Evolutionary conservation across 2,329 filamentous ascomycete genomes (phyloP).

Genomic region (Aquanectria penicillioides): DNA sequence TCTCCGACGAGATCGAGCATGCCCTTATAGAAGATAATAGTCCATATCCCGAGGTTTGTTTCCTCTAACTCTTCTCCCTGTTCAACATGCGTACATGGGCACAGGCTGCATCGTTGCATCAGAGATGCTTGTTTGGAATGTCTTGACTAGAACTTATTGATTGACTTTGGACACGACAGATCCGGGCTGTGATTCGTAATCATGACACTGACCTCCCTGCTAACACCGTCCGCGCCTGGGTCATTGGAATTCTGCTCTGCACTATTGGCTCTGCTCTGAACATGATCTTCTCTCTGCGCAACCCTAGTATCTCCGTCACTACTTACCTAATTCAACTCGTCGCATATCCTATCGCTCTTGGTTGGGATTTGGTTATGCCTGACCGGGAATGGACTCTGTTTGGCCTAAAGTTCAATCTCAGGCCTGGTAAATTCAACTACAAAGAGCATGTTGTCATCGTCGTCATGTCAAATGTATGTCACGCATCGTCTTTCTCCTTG

Average conservation of each 20-base stretch:
- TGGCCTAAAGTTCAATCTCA: constrained; percentile 10
- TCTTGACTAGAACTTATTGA: no score
- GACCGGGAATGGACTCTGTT: neutral
- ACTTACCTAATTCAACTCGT: neutral
- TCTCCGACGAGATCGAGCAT: no score
- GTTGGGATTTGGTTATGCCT: neutral
- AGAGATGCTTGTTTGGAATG: no score
- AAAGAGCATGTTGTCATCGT: constrained; percentile 25
- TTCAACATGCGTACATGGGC: no score
- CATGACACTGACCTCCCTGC: neutral
- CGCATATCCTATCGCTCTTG: neutral
- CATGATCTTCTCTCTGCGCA: neutral
- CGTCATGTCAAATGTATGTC: constrained; percentile 22
- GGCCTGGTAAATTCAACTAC: constrained; percentile 24
- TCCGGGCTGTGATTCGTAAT: neutral
- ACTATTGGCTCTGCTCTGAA: neutral
- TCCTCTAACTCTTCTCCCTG: no score
- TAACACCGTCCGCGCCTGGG: neutral
- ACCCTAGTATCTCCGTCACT: neutral
- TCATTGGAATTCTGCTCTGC: neutral
- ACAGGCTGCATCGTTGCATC: no score
- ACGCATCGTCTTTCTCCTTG: constrained; percentile 2
- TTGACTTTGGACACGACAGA: no score
- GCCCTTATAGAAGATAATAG: no score
- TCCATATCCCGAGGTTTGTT: no score